phyloP scores from a whole-genome alignment of 805 yeast genomes.

The Cyberlindnera suaveolens region DNA sequence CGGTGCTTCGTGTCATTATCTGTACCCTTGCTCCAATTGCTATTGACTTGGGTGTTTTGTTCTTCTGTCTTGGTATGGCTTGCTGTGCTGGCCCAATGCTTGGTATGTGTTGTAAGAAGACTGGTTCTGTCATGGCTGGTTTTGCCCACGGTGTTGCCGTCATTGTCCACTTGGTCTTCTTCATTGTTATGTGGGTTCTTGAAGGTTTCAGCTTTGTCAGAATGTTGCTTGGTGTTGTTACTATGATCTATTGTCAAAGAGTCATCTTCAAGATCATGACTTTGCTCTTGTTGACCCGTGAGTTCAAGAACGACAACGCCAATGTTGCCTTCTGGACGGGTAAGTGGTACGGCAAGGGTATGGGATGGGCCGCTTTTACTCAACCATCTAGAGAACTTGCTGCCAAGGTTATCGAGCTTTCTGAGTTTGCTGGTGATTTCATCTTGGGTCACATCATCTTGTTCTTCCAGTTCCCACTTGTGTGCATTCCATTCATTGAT shows the following conservation, averaged over 20 bases:
- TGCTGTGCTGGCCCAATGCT: slow-evolving; percentile 98
- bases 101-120: slow-evolving; percentile 92
- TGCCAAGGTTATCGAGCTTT: slow-evolving; percentile 90
- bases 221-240: slow-evolving; percentile 79
- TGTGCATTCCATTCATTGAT: slow-evolving; percentile 82
- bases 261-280: slow-evolving; percentile 80
- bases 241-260: slow-evolving; percentile 85
- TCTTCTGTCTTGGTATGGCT: slow-evolving; percentile 71
- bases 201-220: slow-evolving; percentile 88
- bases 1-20: slow-evolving; percentile 63
- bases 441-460: slow-evolving; percentile 84
- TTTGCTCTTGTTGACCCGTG: slow-evolving; percentile 77
- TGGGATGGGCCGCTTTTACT: slow-evolving; percentile 90
- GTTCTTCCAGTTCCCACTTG: slow-evolving; percentile 83
- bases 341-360: slow-evolving; percentile 93
- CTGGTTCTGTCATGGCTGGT: slow-evolving; percentile 92
- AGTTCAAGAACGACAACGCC: slow-evolving; percentile 90
- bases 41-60: slow-evolving; percentile 80
- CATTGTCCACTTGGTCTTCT: slow-evolving; percentile 76
- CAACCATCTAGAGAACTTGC: slow-evolving; percentile 94
- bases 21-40: slow-evolving; percentile 90
- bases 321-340: slow-evolving; percentile 99
- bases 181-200: slow-evolving; percentile 94
- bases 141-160: slow-evolving; percentile 95
- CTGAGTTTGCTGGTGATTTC: slow-evolving; percentile 96